Percentiles rank a stretch among this genome's conserved stretches.
These are phyloP conservation scores for Gelatoporia subvermispora DNA, from an alignment of 768 basidiomycete species.

Conservation along the genomic window DNA sequence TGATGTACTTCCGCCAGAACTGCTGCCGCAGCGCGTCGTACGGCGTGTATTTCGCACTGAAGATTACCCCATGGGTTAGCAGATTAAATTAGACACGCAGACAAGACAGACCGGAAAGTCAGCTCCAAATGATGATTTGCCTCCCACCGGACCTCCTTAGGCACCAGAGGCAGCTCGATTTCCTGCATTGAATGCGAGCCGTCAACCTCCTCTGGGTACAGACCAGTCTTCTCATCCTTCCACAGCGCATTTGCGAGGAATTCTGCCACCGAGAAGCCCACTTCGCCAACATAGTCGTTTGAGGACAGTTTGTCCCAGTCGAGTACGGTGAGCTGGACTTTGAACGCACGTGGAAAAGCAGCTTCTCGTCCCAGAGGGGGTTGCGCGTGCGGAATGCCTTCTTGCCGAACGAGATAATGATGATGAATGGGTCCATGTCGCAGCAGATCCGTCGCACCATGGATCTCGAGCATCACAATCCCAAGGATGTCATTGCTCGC, in stretches of 20 bases:
- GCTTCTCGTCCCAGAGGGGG: constrained; percentile 92
- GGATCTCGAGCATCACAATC: constrained; percentile 93
- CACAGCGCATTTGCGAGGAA: constrained; percentile 47
- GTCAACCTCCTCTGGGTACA: constrained; percentile 50
- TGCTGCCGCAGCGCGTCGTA: constrained; percentile 87
- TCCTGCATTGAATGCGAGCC: constrained; percentile 63
- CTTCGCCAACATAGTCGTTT: constrained; percentile 88
- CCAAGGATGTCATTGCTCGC: constrained; percentile 80
- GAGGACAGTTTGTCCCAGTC: constrained; percentile 95
- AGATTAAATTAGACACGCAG: background rate
- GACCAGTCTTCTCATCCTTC: constrained; percentile 47
- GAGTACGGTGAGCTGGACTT: constrained; percentile 75
- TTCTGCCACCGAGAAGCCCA: constrained; percentile 62
- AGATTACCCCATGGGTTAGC: constrained; percentile 7
- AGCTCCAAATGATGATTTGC: constrained; percentile 66
- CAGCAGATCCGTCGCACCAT: constrained; percentile 79
- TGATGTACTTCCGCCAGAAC: constrained; percentile 87
- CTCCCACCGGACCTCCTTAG: constrained; percentile 68
- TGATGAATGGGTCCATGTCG: constrained; percentile 98
- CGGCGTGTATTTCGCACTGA: constrained; percentile 89
- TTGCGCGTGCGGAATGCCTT: constrained; percentile 95
- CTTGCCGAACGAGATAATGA: constrained; percentile 93
- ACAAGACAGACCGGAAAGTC: constrained; percentile 49
- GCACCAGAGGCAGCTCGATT: constrained; percentile 59
- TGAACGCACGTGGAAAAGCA: constrained; percentile 91